These are phyloP conservation scores for Dryadomyces quercivorus DNA, from an alignment of 2,329 filamentous ascomycete genomes.

Conservation along the genomic window DNA sequence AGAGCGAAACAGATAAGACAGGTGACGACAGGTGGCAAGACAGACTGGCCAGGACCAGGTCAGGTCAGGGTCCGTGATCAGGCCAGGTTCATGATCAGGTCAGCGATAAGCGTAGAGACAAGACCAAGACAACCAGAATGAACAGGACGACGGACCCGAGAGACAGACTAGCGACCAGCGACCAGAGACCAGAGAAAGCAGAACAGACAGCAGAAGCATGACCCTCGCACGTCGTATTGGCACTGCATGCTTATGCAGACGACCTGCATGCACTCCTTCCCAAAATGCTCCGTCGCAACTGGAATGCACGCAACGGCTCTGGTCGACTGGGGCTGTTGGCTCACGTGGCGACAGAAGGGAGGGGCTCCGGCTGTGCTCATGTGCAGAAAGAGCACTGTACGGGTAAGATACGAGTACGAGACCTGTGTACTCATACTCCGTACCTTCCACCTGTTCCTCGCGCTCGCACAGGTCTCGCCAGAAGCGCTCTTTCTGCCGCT, in stretches of 20 bases:
- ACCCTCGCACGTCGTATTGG: constrained; percentile 1
- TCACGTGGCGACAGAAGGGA: constrained; percentile 1
- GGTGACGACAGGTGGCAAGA: not conserved
- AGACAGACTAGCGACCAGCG: too few relatives aligned
- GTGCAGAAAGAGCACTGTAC: not conserved
- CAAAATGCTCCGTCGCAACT: not conserved
- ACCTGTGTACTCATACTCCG: too few relatives aligned
- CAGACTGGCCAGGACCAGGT: not conserved
- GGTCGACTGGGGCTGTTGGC: not conserved
- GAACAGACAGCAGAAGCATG: not conserved
- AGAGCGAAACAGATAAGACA: not conserved
- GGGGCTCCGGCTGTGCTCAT: not conserved
- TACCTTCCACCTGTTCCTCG: too few relatives aligned
- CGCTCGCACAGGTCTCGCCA: too few relatives aligned
- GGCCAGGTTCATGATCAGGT: too few relatives aligned
- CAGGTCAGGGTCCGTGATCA: too few relatives aligned
- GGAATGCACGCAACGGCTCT: not conserved
- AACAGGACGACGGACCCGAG: too few relatives aligned
- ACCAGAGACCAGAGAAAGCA: too few relatives aligned
- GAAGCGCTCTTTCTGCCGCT: too few relatives aligned
- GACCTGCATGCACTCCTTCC: not conserved
- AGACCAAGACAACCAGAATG: not conserved
- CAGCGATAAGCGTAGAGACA: not conserved
- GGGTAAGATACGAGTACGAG: too few relatives aligned
- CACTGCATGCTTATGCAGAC: constrained; percentile 1